These are phyloP conservation scores for Agapanthus africanus DNA, from an alignment of 106 monocot genomes.

Conservation along the genomic window DNA sequence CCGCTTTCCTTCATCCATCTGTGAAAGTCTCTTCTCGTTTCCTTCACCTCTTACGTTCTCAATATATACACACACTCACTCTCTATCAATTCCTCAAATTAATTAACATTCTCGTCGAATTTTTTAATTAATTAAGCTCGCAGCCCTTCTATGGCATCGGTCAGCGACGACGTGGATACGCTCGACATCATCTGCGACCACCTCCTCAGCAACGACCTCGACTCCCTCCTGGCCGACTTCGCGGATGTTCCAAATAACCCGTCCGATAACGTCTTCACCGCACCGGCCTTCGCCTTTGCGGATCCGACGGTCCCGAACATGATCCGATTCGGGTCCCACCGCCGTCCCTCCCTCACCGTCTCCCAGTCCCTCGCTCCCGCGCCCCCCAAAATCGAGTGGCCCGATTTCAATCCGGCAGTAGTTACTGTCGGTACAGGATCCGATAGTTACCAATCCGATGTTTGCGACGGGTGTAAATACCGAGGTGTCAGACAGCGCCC, in stretches of 20 bases:
- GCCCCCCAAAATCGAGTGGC: slow-evolving; percentile 9
- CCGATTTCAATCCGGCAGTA: neutral
- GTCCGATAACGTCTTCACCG: neutral
- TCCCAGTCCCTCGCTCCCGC: slow-evolving; percentile 7
- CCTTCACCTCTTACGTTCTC: neutral
- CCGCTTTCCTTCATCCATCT: neutral
- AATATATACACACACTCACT: neutral
- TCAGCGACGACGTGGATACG: neutral
- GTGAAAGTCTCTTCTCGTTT: neutral
- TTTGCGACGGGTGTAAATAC: slow-evolving; percentile 31
- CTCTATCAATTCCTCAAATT: neutral
- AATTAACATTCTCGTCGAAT: neutral
- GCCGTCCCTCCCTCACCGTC: slow-evolving; percentile 6
- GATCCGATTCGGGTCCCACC: slow-evolving; percentile 20
- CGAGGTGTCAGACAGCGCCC: slow-evolving; percentile 63
- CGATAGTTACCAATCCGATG: no score
- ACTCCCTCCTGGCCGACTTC: neutral
- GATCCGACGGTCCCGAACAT: neutral
- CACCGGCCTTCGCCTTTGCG: neutral
- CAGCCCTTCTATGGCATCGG: neutral
- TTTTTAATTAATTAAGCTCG: neutral
- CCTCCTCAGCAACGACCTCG: slow-evolving; percentile 6
- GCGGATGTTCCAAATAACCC: neutral
- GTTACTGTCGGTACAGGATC: no score
- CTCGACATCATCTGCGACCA: slow-evolving; percentile 9